Base-by-base conservation (phyloP, 805 yeast genomes). In the Ogataea angusta region DNA sequence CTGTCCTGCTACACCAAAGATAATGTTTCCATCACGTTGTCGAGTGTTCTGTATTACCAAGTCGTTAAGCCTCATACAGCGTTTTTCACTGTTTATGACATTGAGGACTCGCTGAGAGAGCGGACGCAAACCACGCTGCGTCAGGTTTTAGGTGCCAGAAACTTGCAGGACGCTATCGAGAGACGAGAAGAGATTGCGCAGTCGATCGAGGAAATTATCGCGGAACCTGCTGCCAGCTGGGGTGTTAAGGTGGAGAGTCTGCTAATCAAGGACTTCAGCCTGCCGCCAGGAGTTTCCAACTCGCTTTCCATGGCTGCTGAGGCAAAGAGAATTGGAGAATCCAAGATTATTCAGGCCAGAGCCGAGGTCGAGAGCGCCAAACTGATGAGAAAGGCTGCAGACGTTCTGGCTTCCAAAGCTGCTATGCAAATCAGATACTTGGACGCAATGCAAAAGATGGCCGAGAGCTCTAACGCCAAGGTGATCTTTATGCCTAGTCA, bases 381-480 rank as follows among this genome's bases (percentile, higher is more conserved):
- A 60, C 71, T 80, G 49, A 81, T 82, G 87, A 74, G 89, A 66
- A 78, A 80, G 61, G 87, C 88, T 21, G 86, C 88, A 38, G 87
- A 82, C 60, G 80, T 82, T 43, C 72, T 82, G 54, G 82, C 84
- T 33, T 78, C 85, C 28, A 80, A 80, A 50, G 78, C 87, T 10
- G 89, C 88, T 21, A 80, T 82, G 85, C 88, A 82, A 66, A 82
- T 82, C 59, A 68, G 89, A 61, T 82, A 82, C 56, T 70, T 82
- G 62, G 89, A 82, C 53, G 88, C 88, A n/a, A 78, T 82, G 79
- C 86, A 80, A 63, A 69, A 67, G 46, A 82, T 82, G 87, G 83
- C 86, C 25, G 75, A 66, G 47, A 55, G 70, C 37, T 66, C 86
- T 1, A 73, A 75, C 43, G 64, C 85, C n/a, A 78, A 80, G 62